Base-by-base conservation (phyloP, 805 yeast genomes). In the Wilhelminamyces savonicus region DNA sequence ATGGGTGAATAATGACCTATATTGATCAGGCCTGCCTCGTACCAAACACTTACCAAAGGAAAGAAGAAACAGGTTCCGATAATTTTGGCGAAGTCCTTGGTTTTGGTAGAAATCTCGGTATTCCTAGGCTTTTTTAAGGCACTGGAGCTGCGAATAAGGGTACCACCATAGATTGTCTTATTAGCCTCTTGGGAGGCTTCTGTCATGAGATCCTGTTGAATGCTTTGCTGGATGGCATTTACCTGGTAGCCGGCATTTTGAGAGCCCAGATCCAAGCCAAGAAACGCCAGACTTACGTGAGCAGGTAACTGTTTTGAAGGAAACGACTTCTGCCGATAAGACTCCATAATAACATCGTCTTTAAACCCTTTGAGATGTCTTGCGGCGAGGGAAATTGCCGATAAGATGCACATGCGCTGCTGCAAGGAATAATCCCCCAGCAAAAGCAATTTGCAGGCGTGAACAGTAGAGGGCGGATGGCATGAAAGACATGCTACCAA, bases 391-490 rank as follows among this genome's bases (percentile, higher is more conserved):
- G 88, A 79, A 9, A 85, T 48, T 1, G 83, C 59, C 4, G 88
- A 74, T 13, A 92, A 52, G 7, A 88, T 62, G 17, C 73, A 57
- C 56, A 88, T 64, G 27, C 97, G 56, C 36, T 80, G 88, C 37
- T 82, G 92, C 13, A 92, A 51, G 0, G 95, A 85, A 37, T 81
- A 75, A 46, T 90, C 98, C 0, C 88, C 87, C 0, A 69, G 63
- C 21, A 74, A 59, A 12, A 87, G 57, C 12, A 78, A 50, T 16
- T 61, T 48, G 23, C 72, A 53, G 0, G 78, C 48, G 16, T 67
- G 62, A 1, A 58, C 46, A 0, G 85, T 76, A 3, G 62, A 43
- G 3, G 32, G 31, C 4, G 67, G 60, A 27, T 65, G 65, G 0
- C 77, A 61, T 1, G 71, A 77, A 12, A 83, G 58, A 1, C 85